Base-by-base conservation (phyloP, 2,329 filamentous ascomycete species). In the Pyricularia grisea region DNA sequence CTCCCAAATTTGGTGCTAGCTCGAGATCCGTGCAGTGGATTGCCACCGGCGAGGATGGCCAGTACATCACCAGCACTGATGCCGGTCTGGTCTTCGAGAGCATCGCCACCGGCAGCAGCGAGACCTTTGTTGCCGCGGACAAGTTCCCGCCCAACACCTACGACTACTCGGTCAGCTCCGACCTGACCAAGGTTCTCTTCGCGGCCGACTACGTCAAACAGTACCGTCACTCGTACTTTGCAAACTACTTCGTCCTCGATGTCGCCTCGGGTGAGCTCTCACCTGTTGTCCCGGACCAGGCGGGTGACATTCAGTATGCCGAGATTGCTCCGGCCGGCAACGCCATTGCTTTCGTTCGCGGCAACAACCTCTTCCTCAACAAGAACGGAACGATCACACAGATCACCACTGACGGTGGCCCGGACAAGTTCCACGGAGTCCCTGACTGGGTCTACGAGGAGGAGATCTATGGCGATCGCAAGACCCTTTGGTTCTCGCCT, bases 361-460 rank as follows among this genome's bases (percentile, higher is more conserved):
- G 93, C 71, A 98, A 99, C 80, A 97, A 99, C 77, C 81, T 99
- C 74, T 98, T 88, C 76, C 81, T 98, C 65, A 89, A 95, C 68
- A 88, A 88, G 6, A 73, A 87, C 14, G 74, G 69, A 25, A 80
- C 84, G 20, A 85, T 92, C 4, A 83, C 85, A 5, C 88, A 90
- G 71, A 90, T 99, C 73, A 98, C 95, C 1, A 88, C 83, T 68
- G 94, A 99, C 76, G 95, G 96, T 17, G 92, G 94, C 0, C 83
- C 88, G 0, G 89, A 98, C 73, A 88, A 95, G 70, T 99, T 99
- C 79, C 97, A 99, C 74, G 95, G 96, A 25, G 88, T 97, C 23
- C 95, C 95, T 0, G 96, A 99, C 78, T 99, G 95, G 95, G 95
- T 98, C 0, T 97, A 96, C 76, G 93, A 97, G 77, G 84, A 87